Conservation (phyloP, 306 rosid species). For the Prunus mongolica region DNA sequence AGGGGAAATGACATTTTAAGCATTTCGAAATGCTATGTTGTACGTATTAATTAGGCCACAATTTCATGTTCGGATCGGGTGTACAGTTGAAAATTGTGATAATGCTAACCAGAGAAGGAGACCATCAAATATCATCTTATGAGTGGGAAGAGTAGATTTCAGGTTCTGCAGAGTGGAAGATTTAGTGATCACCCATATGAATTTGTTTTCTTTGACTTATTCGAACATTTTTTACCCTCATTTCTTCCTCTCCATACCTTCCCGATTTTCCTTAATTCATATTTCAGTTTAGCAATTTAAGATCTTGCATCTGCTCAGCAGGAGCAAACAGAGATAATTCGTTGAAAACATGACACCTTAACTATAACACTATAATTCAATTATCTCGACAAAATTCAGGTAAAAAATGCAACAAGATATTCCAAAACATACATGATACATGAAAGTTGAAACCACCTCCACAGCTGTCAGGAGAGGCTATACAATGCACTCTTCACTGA, state of each 20-base stretch:
- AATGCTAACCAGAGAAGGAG: conserved; percentile 12
- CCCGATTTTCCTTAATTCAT: no score
- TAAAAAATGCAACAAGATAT: neutral
- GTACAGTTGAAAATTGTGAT: conserved; percentile 34
- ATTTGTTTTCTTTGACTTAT: neutral
- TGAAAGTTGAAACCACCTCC: neutral
- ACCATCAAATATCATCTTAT: neutral
- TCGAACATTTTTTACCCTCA: neutral
- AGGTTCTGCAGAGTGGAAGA: no score
- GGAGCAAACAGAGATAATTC: neutral
- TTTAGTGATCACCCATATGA: neutral
- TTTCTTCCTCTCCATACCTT: neutral
- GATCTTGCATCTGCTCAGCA: neutral
- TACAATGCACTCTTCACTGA: conserved; percentile 32
- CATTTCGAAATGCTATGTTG: conserved; percentile 21
- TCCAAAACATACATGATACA: neutral
- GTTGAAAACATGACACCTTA: neutral
- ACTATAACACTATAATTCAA: neutral
- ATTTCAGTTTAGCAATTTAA: no score
- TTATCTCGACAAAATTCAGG: neutral
- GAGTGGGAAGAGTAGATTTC: neutral
- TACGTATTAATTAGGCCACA: conserved; percentile 19
- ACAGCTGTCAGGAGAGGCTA: conserved; percentile 36
- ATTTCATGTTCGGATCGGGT: conserved; percentile 9
- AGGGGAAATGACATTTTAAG: conserved; percentile 11